These are phyloP conservation scores for Skeletonema menzelii DNA, from an alignment of 108 stramenopile genomes.

Conservation along the genomic window DNA sequence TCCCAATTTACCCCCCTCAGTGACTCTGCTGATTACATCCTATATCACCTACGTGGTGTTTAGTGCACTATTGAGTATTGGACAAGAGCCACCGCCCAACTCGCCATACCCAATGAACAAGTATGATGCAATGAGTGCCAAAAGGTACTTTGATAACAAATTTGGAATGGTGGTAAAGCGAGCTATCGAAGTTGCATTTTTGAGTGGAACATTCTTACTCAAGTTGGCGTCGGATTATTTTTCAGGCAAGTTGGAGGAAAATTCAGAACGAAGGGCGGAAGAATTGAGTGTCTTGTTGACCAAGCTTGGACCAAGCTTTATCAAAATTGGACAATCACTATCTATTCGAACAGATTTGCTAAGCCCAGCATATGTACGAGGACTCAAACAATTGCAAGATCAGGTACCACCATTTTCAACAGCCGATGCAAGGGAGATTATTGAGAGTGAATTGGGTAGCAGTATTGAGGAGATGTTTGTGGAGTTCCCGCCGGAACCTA, in stretches of 20 bases:
- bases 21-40: conserved; percentile 30
- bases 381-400: conserved; percentile 88
- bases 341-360: conserved; percentile 93
- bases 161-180: conserved; percentile 39
- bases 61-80: conserved; percentile 17
- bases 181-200: conserved; percentile 49
- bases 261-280: conserved; percentile 62
- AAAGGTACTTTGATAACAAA: conserved; percentile 65
- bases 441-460: conserved; percentile 87
- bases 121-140: conserved; percentile 71
- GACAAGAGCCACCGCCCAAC: conserved; percentile 41
- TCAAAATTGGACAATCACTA: conserved; percentile 95
- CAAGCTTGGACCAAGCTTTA: conserved; percentile 81
- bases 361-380: conserved; percentile 77
- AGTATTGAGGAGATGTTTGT: conserved; percentile 62
- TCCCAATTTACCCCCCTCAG: conserved; percentile 20
- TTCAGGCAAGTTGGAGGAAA: conserved; percentile 50
- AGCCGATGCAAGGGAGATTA: conserved; percentile 64
- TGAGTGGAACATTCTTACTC: conserved; percentile 39
- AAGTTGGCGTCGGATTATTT: conserved; percentile 42
- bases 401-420: conserved; percentile 87
- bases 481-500: conserved; percentile 69
- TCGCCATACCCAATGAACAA: conserved; percentile 62
- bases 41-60: conserved; percentile 34
- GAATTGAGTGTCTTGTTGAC: conserved; percentile 71